A percentile compares a stretch with the other conserved stretches of the same genome.
These are phyloP conservation scores for Hysterangium stoloniferum DNA, from an alignment of 768 basidiomycete species.

Conservation along the genomic window DNA sequence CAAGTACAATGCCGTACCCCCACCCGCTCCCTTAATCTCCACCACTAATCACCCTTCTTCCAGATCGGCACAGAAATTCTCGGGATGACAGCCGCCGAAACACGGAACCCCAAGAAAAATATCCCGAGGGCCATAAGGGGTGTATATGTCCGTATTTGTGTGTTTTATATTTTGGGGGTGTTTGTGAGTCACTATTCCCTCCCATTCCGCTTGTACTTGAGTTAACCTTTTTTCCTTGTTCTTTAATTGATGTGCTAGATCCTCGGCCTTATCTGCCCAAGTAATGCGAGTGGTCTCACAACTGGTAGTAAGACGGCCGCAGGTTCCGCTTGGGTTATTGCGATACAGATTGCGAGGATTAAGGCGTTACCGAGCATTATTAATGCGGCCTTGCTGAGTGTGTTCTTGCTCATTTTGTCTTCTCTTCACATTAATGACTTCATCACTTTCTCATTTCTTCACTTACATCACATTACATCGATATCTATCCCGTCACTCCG, in stretches of 20 bases:
- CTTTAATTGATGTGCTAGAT: slow-evolving; percentile 22
- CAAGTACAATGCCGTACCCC: slow-evolving; percentile 33
- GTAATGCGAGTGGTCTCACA: slow-evolving; percentile 48
- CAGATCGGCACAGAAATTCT: slow-evolving; percentile 68
- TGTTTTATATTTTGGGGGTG: slow-evolving; percentile 19
- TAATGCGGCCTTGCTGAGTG: slow-evolving; percentile 59
- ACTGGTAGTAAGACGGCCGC: slow-evolving; percentile 54
- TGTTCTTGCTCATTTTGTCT: slow-evolving; percentile 18
- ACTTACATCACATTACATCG: no score
- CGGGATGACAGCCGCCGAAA: slow-evolving; percentile 72
- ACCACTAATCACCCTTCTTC: slow-evolving; percentile 7
- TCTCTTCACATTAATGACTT: slow-evolving; percentile 11
- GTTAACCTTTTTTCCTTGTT: background rate
- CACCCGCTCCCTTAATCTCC: slow-evolving; percentile 60
- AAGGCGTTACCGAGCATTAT: slow-evolving; percentile 49
- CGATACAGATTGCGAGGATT: slow-evolving; percentile 64
- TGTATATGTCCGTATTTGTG: slow-evolving; percentile 69
- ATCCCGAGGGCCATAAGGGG: slow-evolving; percentile 68
- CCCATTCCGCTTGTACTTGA: background rate
- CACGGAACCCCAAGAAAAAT: slow-evolving; percentile 68
- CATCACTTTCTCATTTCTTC: no score
- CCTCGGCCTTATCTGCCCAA: slow-evolving; percentile 72
- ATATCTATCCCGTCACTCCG: slow-evolving; percentile 31
- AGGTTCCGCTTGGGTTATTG: slow-evolving; percentile 79
- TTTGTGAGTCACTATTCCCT: no score